Base-by-base conservation (phyloP, 2,329 filamentous ascomycete species). In the Sphaceloma murrayae region DNA sequence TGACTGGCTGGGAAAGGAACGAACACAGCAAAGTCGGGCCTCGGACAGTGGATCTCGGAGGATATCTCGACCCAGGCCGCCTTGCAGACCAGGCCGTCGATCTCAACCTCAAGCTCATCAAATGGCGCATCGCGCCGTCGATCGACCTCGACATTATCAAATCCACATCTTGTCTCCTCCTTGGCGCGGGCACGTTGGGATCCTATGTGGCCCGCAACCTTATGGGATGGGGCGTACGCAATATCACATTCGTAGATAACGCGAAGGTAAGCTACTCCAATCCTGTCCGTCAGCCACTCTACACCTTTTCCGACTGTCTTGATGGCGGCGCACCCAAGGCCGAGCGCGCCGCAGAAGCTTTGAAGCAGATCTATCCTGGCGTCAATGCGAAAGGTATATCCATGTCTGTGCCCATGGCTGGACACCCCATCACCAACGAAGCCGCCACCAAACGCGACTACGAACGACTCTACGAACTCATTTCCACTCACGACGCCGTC, bases 31-130 rank as follows among this genome's bases (percentile, higher is more conserved):
- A 93, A 58, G 69, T 96, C 13, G 76, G 77, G 13, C 79, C 84
- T 11, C 80, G 84, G 52, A 74, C 82, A 13, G 85, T 86, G 10
- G 86, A 93, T 56, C 71, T 98, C 6, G 82, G 83, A 14, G 86
- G 91, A 55, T 94, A 94, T 55, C 89, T 98, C 82, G 88, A 98
- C 58, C 89, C 91, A 5, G 70, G 74, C 24, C 80, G 80, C 54
- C 70, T 96, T 13, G 91, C 91, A 16, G 88, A 96, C 58, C 87
- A 94, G 60, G 87, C 88, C 1, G 89, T 96, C 7, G 91, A 98
- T 57, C 73, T 98, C 47, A 98, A 98, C 57, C 71, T 96, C 48
- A 96, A 96, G 65, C 73, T 98, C 47, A 98, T 98, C 80, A 98
- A 95, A 66, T 98, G 91, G 91, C 80, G 91, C 29, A 86, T 98